These are phyloP conservation scores for Silybum marianum DNA, from an alignment of 129 eudicot species.

Conservation along the genomic window DNA sequence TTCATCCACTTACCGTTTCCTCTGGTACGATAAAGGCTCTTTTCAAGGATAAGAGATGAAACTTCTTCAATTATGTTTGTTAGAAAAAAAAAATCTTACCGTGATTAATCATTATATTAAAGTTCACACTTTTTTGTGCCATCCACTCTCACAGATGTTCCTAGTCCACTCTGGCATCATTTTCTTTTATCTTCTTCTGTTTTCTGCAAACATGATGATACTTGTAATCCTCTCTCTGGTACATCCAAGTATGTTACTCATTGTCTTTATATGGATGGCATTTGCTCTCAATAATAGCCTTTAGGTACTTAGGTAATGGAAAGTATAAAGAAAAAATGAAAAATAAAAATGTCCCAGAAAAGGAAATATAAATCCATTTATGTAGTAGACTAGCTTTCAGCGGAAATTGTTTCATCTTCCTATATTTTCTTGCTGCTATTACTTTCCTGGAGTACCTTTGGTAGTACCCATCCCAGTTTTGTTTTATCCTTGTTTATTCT, in stretches of 20 bases:
- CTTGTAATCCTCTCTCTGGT: neutral
- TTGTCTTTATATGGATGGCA: neutral
- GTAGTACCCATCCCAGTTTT: neutral
- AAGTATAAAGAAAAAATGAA: neutral
- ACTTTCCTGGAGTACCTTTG: neutral
- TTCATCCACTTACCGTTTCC: neutral
- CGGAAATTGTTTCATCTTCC: neutral
- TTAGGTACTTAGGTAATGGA: neutral
- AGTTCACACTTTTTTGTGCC: conserved; percentile 17
- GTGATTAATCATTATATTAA: neutral
- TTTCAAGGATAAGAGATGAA: conserved; percentile 1
- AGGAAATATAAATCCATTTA: neutral
- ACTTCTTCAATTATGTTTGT: neutral
- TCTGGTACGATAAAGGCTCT: conserved; percentile 2
- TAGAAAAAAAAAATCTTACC: neutral
- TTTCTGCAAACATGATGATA: neutral
- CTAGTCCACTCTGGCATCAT: neutral
- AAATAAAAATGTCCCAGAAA: neutral
- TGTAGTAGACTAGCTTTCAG: neutral
- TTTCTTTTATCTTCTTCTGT: neutral
- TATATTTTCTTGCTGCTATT: neutral
- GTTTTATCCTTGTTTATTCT: neutral
- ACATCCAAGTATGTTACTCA: neutral
- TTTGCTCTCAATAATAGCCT: neutral
- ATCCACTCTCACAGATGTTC: neutral